Conservation (phyloP, 495 filamentous ascomycete genomes). For the Hypoxylon subgilvum region DNA sequence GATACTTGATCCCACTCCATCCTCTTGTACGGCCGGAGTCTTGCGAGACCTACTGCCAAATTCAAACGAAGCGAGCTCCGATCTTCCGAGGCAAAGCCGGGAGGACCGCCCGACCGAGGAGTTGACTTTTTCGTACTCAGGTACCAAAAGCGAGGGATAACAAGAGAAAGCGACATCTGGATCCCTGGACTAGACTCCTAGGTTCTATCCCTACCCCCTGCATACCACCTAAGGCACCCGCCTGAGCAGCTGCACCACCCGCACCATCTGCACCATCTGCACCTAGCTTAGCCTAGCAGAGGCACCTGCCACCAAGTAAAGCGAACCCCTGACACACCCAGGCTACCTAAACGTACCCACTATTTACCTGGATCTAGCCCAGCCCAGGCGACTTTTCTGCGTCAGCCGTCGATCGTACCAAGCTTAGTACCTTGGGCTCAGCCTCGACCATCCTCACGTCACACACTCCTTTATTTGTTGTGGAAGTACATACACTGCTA, state of each 20-base stretch:
- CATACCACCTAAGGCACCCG: conserved; percentile 26
- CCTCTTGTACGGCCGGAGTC: conserved; percentile 12
- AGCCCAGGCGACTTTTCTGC: conserved; percentile 27
- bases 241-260: conserved; percentile 21
- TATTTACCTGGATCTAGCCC: conserved; percentile 17
- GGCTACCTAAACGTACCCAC: too few species aligned
- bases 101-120: conserved; percentile 21
- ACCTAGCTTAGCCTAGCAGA: conserved; percentile 15
- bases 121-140: not conserved
- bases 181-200: not conserved
- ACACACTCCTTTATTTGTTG: conserved; percentile 29
- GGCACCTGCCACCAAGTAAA: not conserved
- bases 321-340: conserved; percentile 14
- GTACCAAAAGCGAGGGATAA: not conserved
- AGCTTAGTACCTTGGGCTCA: conserved; percentile 34
- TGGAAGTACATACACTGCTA: conserved; percentile 33
- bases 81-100: conserved; percentile 32
- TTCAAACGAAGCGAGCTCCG: conserved; percentile 17
- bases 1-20: conserved; percentile 20
- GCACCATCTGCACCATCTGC: conserved; percentile 28
- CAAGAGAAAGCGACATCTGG: not conserved
- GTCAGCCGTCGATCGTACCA: conserved; percentile 42
- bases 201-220: conserved; percentile 24
- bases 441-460: conserved; percentile 42
- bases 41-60: conserved; percentile 24